Percentiles rank a stretch among this genome's conserved stretches.
phyloP scores from a whole-genome alignment of 148 eudicot genomes.

The Persicaria tinctoria region DNA sequence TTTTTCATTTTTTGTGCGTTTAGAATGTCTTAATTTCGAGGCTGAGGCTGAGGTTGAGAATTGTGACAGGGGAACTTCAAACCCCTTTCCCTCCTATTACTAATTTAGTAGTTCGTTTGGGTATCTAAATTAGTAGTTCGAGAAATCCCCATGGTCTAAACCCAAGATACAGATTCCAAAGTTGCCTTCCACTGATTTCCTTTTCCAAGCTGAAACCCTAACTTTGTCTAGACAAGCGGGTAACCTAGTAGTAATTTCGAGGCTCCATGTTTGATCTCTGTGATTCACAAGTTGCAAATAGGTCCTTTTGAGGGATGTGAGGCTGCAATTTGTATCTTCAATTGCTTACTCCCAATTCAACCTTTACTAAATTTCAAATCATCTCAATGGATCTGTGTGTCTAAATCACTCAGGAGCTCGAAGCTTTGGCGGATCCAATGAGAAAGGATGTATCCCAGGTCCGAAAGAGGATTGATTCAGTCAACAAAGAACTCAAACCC shows the following conservation, averaged over 20 bases:
- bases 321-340: neutral
- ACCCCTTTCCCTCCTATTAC: neutral
- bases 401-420: slow-evolving; percentile 8
- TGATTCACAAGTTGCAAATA: neutral
- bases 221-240: neutral
- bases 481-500: slow-evolving; percentile 13
- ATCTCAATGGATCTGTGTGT: neutral
- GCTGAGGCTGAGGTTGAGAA: neutral
- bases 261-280: no score
- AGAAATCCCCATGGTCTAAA: neutral
- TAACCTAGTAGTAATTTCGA: no score
- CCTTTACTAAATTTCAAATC: neutral
- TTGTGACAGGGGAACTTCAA: neutral
- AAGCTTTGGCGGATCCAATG: slow-evolving; percentile 13
- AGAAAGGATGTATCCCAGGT: slow-evolving; percentile 13
- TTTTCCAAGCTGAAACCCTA: neutral
- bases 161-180: neutral
- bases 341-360: neutral
- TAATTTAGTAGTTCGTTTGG: neutral
- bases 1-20: neutral
- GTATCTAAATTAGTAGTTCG: neutral
- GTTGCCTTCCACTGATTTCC: neutral
- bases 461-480: slow-evolving; percentile 13
- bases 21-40: neutral
- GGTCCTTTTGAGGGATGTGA: neutral